A percentile compares a stretch with the other conserved stretches of the same genome.
phyloP scores from a whole-genome alignment of 2,329 filamentous ascomycete genomes.

The Xylariaceae sp. region DNA sequence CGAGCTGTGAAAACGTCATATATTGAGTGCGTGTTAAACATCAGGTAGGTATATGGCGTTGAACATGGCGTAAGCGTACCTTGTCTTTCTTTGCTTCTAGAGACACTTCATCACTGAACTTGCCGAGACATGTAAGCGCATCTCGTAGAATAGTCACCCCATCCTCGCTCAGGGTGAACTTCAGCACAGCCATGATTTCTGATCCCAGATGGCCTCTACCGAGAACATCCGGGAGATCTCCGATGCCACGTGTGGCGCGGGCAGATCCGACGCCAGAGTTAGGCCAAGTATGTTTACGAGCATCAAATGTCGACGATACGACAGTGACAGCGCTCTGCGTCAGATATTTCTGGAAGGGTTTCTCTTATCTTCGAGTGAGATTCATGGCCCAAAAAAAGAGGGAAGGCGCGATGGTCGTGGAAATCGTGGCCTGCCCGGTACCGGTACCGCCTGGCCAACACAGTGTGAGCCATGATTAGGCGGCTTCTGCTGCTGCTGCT shows the following conservation, averaged over 20 bases:
- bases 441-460: too few species aligned
- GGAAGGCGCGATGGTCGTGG: too few species aligned
- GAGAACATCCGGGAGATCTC: neutral
- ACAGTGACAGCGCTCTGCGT: too few species aligned
- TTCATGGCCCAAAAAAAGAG: too few species aligned
- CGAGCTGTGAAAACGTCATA: slow-evolving; percentile 46
- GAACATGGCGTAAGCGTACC: slow-evolving; percentile 36
- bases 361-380: too few species aligned
- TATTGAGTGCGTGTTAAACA: slow-evolving; percentile 7
- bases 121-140: slow-evolving; percentile 65
- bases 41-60: neutral
- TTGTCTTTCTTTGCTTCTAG: slow-evolving; percentile 66
- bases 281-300: too few species aligned
- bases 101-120: slow-evolving; percentile 74
- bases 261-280: neutral
- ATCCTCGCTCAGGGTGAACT: slow-evolving; percentile 69
- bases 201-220: neutral
- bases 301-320: too few species aligned
- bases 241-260: neutral
- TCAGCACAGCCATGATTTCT: slow-evolving; percentile 53
- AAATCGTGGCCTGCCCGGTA: too few species aligned
- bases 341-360: too few species aligned
- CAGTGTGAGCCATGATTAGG: too few species aligned
- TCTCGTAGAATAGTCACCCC: slow-evolving; percentile 66
- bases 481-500: too few species aligned